Evolutionary conservation across 768 basidiomycete genomes (phyloP).

Genomic region (Suillus cothurnatus): DNA sequence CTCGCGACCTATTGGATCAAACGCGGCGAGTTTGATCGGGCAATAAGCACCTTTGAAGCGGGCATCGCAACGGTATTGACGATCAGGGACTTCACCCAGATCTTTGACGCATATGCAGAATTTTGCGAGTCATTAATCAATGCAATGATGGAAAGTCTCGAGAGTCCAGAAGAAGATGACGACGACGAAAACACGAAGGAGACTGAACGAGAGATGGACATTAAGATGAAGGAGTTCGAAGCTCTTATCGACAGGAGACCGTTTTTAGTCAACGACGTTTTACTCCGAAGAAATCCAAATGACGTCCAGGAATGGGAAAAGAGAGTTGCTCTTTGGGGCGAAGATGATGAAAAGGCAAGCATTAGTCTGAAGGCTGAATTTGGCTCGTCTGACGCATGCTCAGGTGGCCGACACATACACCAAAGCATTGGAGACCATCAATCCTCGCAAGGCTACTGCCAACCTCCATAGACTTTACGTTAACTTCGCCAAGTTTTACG

Average conservation of each 20-base stretch:
- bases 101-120: constrained; percentile 95
- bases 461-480: constrained; percentile 89
- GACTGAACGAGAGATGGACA: constrained; percentile 82
- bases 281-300: constrained; percentile 90
- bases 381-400: constrained; percentile 7
- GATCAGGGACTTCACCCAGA: constrained; percentile 95
- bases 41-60: constrained; percentile 84
- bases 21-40: constrained; percentile 91
- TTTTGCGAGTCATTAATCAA: constrained; percentile 90
- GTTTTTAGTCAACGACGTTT: constrained; percentile 95
- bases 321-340: constrained; percentile 88
- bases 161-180: constrained; percentile 71
- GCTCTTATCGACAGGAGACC: constrained; percentile 93
- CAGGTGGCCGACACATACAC: constrained; percentile 95
- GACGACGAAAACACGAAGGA: constrained; percentile 81
- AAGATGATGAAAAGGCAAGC: constrained; percentile 87
- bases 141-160: constrained; percentile 85
- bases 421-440: constrained; percentile 83
- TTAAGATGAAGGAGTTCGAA: constrained; percentile 90
- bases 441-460: constrained; percentile 86
- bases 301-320: constrained; percentile 99
- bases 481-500: constrained; percentile 97
- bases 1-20: constrained; percentile 99
- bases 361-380: neutral
- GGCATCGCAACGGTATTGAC: constrained; percentile 86